Evolutionary conservation across 1,284 basidiomycete genomes (phyloP).

Genomic region (Malassezia sympodialis): DNA sequence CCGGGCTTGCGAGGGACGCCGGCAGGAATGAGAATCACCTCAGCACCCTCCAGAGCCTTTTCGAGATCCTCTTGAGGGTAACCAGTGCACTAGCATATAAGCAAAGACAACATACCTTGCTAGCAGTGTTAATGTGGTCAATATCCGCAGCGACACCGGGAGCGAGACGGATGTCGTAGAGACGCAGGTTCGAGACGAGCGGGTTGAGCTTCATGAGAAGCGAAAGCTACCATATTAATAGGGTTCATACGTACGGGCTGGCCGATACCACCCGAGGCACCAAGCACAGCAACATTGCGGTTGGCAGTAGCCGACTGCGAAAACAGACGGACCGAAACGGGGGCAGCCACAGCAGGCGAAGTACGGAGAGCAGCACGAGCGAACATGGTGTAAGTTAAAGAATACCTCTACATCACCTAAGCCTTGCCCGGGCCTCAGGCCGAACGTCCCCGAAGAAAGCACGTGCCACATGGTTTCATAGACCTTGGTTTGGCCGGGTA

Average conservation of each 20-base stretch:
- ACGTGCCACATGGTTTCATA: slow-evolving; percentile 9
- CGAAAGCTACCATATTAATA: slow-evolving; percentile 53
- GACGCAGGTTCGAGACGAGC: slow-evolving; percentile 59
- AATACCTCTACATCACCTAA: not conserved
- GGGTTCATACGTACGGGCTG: slow-evolving; percentile 51
- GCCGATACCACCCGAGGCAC: slow-evolving; percentile 73
- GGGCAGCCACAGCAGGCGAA: slow-evolving; percentile 23
- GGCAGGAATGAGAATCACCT: slow-evolving; percentile 93
- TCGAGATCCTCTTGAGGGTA: slow-evolving; percentile 66
- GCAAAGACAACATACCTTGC: slow-evolving; percentile 51
- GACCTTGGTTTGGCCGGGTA: not conserved
- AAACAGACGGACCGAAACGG: slow-evolving; percentile 56
- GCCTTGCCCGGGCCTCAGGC: not conserved
- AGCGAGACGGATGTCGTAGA: slow-evolving; percentile 45
- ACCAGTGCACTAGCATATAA: slow-evolving; percentile 56
- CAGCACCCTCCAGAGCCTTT: slow-evolving; percentile 68
- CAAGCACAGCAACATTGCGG: slow-evolving; percentile 78
- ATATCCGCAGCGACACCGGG: slow-evolving; percentile 52
- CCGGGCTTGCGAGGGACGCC: slow-evolving; percentile 55
- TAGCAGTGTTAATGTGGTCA: slow-evolving; percentile 74
- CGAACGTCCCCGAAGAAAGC: not conserved
- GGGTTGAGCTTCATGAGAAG: slow-evolving; percentile 77
- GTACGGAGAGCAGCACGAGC: slow-evolving; percentile 26
- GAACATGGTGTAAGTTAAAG: slow-evolving; percentile 26
- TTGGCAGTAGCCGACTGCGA: slow-evolving; percentile 64